Evolutionary conservation across 257 asterid species (phyloP).

Genomic region (Plantago ovata): DNA sequence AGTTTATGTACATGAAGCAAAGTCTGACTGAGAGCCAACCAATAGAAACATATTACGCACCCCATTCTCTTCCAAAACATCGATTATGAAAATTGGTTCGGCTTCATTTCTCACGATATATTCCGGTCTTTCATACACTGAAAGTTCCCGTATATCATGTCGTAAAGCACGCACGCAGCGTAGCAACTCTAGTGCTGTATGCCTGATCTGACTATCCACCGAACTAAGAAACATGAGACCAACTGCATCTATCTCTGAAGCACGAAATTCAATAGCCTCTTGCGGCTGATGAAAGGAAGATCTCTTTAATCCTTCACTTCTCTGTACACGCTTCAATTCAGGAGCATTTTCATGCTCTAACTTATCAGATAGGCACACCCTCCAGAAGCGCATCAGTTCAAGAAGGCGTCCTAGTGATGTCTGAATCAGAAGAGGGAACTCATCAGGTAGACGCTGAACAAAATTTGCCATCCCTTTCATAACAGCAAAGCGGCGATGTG

Average conservation of each 20-base stretch:
- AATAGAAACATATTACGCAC: slow-evolving; percentile 38
- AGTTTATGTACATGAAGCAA: slow-evolving; percentile 16
- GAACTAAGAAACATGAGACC: slow-evolving; percentile 98
- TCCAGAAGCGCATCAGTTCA: slow-evolving; percentile 98
- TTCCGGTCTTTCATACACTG: slow-evolving; percentile 61
- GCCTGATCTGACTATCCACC: slow-evolving; percentile 97
- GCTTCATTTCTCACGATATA: slow-evolving; percentile 58
- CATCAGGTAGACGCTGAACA: slow-evolving; percentile 89
- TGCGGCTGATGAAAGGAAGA: slow-evolving; percentile 74
- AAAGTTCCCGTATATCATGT: slow-evolving; percentile 71
- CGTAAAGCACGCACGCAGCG: slow-evolving; percentile 92
- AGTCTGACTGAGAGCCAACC: slow-evolving; percentile 18
- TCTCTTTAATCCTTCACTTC: slow-evolving; percentile 87
- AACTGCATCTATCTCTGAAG: slow-evolving; percentile 97
- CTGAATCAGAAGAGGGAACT: slow-evolving; percentile 97
- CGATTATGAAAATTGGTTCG: slow-evolving; percentile 94
- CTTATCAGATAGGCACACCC: slow-evolving; percentile 81
- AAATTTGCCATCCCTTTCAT: slow-evolving; percentile 98
- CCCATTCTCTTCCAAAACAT: slow-evolving; percentile 99
- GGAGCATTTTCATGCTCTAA: slow-evolving; percentile 40
- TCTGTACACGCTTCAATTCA: slow-evolving; percentile 71
- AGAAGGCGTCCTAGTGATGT: slow-evolving; percentile 95
- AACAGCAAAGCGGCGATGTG: slow-evolving; percentile 97
- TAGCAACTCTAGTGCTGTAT: slow-evolving; percentile 93
- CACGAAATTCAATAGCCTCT: slow-evolving; percentile 82